phyloP scores from a whole-genome alignment of 139 green algal genomes.

The Mesotaenium endlicherianum region DNA sequence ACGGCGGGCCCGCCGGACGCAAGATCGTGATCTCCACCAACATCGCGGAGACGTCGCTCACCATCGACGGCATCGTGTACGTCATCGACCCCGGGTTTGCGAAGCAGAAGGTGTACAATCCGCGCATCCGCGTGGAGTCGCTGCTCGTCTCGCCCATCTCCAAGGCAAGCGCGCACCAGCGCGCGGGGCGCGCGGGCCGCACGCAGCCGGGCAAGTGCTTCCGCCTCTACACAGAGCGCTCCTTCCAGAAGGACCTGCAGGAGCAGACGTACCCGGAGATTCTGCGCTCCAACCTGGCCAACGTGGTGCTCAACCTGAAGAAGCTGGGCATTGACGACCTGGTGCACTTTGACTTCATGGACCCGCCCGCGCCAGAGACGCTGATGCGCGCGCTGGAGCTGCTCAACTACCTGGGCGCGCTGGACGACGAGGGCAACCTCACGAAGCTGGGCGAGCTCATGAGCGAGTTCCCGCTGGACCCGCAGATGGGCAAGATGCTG shows the following conservation, averaged over 20 bases:
- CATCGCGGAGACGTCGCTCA: slow-evolving; percentile 98
- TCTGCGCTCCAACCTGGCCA: slow-evolving; percentile 94
- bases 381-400: slow-evolving; percentile 98
- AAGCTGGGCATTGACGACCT: slow-evolving; percentile 99
- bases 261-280: slow-evolving; percentile 99
- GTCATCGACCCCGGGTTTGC: slow-evolving; percentile 95
- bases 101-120: slow-evolving; percentile 99
- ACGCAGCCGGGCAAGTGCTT: slow-evolving; percentile 99
- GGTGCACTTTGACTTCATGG: slow-evolving; percentile 99
- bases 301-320: slow-evolving; percentile 92
- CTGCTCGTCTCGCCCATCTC: slow-evolving; percentile 97
- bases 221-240: slow-evolving; percentile 88
- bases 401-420: slow-evolving; percentile 97
- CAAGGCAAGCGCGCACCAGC: slow-evolving; percentile 89
- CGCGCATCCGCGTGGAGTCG: slow-evolving; percentile 90
- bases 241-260: slow-evolving; percentile 95
- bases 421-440: slow-evolving; percentile 97
- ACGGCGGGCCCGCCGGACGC: slow-evolving; percentile 66
- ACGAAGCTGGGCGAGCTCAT: slow-evolving; percentile 86
- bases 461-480: slow-evolving; percentile 97
- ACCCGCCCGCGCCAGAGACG: slow-evolving; percentile 96
- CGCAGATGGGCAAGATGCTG: slow-evolving; percentile 97
- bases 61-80: slow-evolving; percentile 98
- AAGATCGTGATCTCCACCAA: slow-evolving; percentile 99
- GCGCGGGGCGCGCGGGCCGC: slow-evolving; percentile 88